Evolutionary conservation across 179 eudicot species (phyloP).

Genomic region (Nepenthes alata): DNA sequence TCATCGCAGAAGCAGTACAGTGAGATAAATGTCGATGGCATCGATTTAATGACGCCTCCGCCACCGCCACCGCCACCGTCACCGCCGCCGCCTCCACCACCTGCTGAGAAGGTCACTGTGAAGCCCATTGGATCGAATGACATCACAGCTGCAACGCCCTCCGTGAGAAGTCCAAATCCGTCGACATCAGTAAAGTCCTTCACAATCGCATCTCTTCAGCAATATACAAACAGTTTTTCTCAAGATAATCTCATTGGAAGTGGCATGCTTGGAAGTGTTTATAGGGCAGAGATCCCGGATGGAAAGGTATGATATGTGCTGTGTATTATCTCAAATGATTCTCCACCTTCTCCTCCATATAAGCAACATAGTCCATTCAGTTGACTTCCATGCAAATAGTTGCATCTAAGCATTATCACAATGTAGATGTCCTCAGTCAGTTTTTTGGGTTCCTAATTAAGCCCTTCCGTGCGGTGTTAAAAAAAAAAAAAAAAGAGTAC

Average conservation of each 20-base stretch:
- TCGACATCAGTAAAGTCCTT: constrained; percentile 58
- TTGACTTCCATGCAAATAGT: too few species aligned
- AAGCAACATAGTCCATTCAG: too few species aligned
- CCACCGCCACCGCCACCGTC: constrained; percentile 56
- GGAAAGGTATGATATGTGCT: constrained; percentile 46
- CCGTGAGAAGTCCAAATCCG: constrained; percentile 31
- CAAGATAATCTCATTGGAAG: constrained; percentile 77
- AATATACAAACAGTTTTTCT: constrained; percentile 87
- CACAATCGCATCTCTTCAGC: constrained; percentile 89
- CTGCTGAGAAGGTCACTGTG: constrained; percentile 41
- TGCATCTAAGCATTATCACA: too few species aligned
- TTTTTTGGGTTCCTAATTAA: too few species aligned
- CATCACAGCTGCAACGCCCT: constrained; percentile 19
- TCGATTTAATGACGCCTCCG: constrained; percentile 38
- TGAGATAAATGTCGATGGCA: constrained; percentile 52
- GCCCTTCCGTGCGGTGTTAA: too few species aligned
- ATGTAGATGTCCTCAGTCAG: too few species aligned
- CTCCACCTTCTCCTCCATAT: too few species aligned
- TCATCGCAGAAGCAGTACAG: constrained; percentile 36
- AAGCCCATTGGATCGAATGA: constrained; percentile 39
- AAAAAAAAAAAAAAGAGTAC: too few species aligned
- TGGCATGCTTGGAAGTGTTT: constrained; percentile 98
- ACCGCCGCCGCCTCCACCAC: constrained; percentile 33
- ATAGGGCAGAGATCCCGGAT: constrained; percentile 68
- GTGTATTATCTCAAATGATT: too few species aligned